Base-by-base conservation (phyloP, 2,329 filamentous ascomycete species). In the Iodosphaeria phyllophila region DNA sequence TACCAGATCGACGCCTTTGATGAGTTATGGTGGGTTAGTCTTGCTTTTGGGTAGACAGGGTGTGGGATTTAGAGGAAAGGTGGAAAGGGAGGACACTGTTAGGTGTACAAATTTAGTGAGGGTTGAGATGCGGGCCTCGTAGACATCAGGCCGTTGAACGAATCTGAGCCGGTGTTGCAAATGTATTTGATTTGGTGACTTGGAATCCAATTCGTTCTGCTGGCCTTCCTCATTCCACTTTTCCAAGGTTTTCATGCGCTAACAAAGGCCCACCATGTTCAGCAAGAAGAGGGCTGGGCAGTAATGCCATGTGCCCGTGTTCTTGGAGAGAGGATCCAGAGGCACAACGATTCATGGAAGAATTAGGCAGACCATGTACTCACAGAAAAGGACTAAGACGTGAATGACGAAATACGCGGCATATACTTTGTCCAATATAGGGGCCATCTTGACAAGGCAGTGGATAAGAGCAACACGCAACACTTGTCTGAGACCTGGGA, bases 1-100 rank as follows among this genome's bases (percentile, higher is more conserved):
- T 18, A 64, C 53, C 23, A 63, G 54, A 35, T 70, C 64, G 22
- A 67, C 51, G 34, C 53, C 64, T 68, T 28, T 5, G 14, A 4
- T 11, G 10, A 7, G 25, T 29, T 13, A 19, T 3, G 23, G 18
- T 8, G 18, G 10, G 22, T 18, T 8, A 18, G 12, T 23, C 15
- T 8, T 13, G 18, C 21, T 22, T 24, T 9, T 12, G 10, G 8
- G 8, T 12, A n/a, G 18, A n/a, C 4, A 4, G 7, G 8, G 16
- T 10, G 16, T 8, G 16, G 13, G 18, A 16, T 16, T 6, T 10
- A 6, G 19, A 20, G 19, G 19, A 5, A 13, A 4, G 5, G 19
- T 13, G 19, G 19, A 4, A 20, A 3, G 19, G 19, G 19, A 6
- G 4, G 18, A 9, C 18, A n/a, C n/a, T n/a, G n/a, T n/a, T n/a